Evolutionary conservation across 768 basidiomycete genomes (phyloP).

Genomic region (Artomyces pyxidatus): DNA sequence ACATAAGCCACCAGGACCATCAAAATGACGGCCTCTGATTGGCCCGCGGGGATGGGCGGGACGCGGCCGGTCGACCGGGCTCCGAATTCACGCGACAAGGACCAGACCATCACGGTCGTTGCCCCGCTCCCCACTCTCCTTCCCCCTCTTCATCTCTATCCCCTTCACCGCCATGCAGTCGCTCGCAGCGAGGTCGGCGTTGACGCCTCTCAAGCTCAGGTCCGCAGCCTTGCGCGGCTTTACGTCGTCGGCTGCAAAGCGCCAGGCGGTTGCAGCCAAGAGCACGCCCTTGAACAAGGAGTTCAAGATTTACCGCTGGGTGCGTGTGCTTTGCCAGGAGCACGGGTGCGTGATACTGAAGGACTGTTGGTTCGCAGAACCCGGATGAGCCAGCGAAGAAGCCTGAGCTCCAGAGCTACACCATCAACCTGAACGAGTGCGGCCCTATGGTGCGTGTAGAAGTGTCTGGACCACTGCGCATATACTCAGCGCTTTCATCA

Average conservation of each 20-base stretch:
- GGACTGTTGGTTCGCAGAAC: conserved; percentile 53
- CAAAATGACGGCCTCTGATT: not conserved
- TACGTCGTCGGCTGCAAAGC: conserved; percentile 22
- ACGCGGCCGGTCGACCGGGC: not conserved
- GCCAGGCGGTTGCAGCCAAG: conserved; percentile 43
- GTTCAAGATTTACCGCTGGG: conserved; percentile 99
- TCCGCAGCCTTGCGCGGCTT: conserved; percentile 16
- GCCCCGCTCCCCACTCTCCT: not conserved
- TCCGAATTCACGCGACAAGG: conserved; percentile 5
- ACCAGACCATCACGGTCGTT: not conserved
- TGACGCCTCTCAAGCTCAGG: not conserved
- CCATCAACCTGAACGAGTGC: conserved; percentile 86
- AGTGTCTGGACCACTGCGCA: conserved; percentile 1
- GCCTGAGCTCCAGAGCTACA: conserved; percentile 85
- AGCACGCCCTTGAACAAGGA: conserved; percentile 78
- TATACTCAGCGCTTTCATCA: conserved; percentile 17
- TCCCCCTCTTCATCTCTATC: not conserved
- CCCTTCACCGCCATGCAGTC: not conserved
- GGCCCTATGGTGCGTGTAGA: conserved; percentile 87
- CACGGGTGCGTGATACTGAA: too few species aligned
- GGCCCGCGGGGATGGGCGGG: not conserved
- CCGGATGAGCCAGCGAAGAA: conserved; percentile 92
- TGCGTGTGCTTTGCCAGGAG: conserved; percentile 28
- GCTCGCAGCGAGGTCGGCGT: not conserved
- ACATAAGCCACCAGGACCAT: not conserved